Base-by-base conservation (phyloP, 768 basidiomycete species). In the Phlebiopsis gigantea region DNA sequence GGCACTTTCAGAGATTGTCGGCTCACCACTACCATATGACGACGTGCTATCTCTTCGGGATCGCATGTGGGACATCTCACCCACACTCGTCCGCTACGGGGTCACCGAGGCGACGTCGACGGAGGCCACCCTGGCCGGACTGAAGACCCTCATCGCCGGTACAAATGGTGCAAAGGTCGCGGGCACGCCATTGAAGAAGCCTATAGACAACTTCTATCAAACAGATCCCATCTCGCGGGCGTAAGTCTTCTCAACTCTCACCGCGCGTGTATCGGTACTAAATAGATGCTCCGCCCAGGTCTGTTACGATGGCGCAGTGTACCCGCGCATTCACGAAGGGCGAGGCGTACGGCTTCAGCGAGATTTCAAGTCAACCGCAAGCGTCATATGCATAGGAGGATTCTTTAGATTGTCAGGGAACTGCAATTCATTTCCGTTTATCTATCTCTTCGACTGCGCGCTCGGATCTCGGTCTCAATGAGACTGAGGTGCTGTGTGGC, bases 271-370 rank as follows among this genome's bases (percentile, higher is more conserved):
- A 19, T 28, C 29, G 26, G 14, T 45, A 19, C 44, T 25, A 19
- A 30, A 1, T 5, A 15, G 17, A 29, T 39, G 12, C 34, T 9
- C 34, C 34, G 48, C 55, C 17, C 62, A 92, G 89, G 45, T 93
- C 91, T n/a, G 88, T 92, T 31, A 95, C 94, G 31, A 97, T 97
- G 94, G 94, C 93, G 1, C 89, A 93, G 63, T 96, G 93, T 69
- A 90, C 89, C 14, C 84, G 88, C 46, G 80, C 93, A 19, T 96
- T 95, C 66, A 87, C 88, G 59, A 85, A 86, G 68, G 85, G 82
- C 29, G 85, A 88, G 74, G 76, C 81, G 64, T 78, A 81, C 64
- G 81, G 78, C 46, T 79, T 83, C 62, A 74, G 75, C 51, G 75
- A 78, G 43, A 68, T 74, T 39, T 76, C 77, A 45, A 79, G 77